Evolutionary conservation across 140 eudicot species (phyloP), one percentile per base, ranked within the genome.

Genomic region (Oenanthe javanica): DNA sequence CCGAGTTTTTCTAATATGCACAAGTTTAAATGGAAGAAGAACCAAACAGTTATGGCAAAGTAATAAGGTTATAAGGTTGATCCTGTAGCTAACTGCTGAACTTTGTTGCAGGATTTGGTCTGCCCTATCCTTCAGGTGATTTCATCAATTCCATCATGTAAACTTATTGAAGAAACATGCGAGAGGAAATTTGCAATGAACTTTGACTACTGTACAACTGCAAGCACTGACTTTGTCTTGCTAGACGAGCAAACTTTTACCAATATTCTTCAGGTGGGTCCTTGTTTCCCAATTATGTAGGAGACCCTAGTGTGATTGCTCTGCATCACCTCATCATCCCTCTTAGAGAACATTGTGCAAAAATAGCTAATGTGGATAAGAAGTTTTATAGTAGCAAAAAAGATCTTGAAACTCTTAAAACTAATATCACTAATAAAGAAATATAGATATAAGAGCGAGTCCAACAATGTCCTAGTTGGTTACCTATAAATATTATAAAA

Each of bases 171-270:
- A 88, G 99, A 95, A 89, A 90, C 97, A 49, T 95, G 99, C 84
- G 94, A 88, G 88, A 86, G 97, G 89, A 89, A 86, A 83, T 89
- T 95, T 77, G 83, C 99, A 55, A 90, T 84, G 97, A 90, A 95
- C 81, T 95, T 95, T 84, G 99, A 95, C 87, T 95, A 95, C 78
- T 95, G 97, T 85, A 93, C 99, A 76, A 90, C 98, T 47, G 92
- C 97, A 67, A 89, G 88, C 89, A 83, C 78, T 79, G 99, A 95
- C 70, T 95, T 95, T 77, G 85, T 90, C 87, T 84, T 85, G 91
- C 89, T 95, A 85, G 96, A 95, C 77, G 91, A 92, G 78, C 84
- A 91, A 64, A 90, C 97, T 38, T 92, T 95, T 81, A 80, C 82
- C 83, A 91, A 88, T 85, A 92, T 95, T 87, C 93, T 95, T 77